These are phyloP conservation scores for Quercus parvula DNA, from an alignment of 306 rosid species.

Conservation along the genomic window DNA sequence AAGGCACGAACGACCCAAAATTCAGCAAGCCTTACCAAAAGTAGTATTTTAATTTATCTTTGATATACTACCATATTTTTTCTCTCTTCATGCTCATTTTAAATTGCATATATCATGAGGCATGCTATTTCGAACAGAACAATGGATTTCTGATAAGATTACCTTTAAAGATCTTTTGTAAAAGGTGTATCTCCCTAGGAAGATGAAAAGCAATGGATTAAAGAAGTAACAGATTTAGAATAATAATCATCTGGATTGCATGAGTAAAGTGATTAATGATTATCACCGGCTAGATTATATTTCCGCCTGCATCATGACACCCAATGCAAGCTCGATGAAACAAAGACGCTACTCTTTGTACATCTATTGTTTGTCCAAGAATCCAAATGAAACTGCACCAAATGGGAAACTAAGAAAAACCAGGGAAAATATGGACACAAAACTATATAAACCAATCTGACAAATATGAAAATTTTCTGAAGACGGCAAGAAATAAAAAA, in stretches of 20 bases:
- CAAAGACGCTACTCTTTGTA: slow-evolving; percentile 69
- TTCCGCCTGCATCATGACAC: slow-evolving; percentile 85
- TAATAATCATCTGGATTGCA: not conserved
- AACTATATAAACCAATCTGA: not conserved
- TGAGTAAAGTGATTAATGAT: slow-evolving; percentile 24
- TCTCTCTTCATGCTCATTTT: too few relatives aligned
- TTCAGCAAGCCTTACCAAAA: not conserved
- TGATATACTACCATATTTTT: too few relatives aligned
- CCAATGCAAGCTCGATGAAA: slow-evolving; percentile 81
- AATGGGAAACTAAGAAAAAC: slow-evolving; percentile 4
- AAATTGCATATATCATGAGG: not conserved
- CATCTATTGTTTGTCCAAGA: slow-evolving; percentile 51
- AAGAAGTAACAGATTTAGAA: not conserved
- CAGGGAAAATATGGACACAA: not conserved
- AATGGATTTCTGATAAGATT: slow-evolving; percentile 5
- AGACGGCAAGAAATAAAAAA: too few relatives aligned
- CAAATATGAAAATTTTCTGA: not conserved
- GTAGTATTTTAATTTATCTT: too few relatives aligned
- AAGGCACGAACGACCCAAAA: too few relatives aligned
- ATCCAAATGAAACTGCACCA: slow-evolving; percentile 40
- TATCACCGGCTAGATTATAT: slow-evolving; percentile 81
- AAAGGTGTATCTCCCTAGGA: slow-evolving; percentile 72
- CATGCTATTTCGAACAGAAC: not conserved
- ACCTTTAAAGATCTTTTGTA: slow-evolving; percentile 76
- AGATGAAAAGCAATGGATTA: slow-evolving; percentile 12